These are phyloP conservation scores for Hortiboletus campestris DNA, from an alignment of 768 basidiomycete genomes.

Conservation along the genomic window DNA sequence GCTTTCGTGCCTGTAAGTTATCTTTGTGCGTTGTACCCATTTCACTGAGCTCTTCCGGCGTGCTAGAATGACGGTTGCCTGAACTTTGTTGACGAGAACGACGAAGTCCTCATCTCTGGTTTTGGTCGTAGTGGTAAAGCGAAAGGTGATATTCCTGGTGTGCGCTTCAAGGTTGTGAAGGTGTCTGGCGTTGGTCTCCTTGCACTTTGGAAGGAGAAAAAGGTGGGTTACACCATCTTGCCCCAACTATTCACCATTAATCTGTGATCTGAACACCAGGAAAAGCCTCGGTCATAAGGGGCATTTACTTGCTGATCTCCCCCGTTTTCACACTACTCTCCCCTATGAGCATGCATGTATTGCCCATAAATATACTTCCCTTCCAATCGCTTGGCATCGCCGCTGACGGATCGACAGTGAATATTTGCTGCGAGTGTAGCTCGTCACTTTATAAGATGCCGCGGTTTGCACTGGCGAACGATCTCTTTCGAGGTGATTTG, in stretches of 20 bases:
- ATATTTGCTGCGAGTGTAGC: no score
- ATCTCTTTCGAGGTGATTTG: no score
- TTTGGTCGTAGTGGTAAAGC: slow-evolving; percentile 99
- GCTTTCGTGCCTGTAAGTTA: slow-evolving; percentile 94
- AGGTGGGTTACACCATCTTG: slow-evolving; percentile 50
- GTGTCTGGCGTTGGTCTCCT: slow-evolving; percentile 98
- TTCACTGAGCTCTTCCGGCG: slow-evolving; percentile 6
- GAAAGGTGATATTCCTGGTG: slow-evolving; percentile 99
- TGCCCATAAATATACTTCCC: slow-evolving; percentile 14
- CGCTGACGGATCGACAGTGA: no score
- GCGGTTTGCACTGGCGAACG: no score
- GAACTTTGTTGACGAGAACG: slow-evolving; percentile 99
- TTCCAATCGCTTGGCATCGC: no score
- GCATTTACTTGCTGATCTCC: neutral
- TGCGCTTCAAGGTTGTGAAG: slow-evolving; percentile 99
- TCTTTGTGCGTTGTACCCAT: neutral
- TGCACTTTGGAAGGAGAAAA: slow-evolving; percentile 99
- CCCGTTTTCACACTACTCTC: slow-evolving; percentile 9
- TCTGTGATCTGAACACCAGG: slow-evolving; percentile 38
- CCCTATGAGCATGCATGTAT: slow-evolving; percentile 32
- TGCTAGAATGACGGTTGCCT: slow-evolving; percentile 91
- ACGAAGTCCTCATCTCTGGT: slow-evolving; percentile 99
- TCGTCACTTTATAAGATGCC: no score
- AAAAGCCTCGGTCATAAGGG: slow-evolving; percentile 67
- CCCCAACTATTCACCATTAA: neutral